Evolutionary conservation across 352 stramenopile species (phyloP).

Genomic region (Chrysophaeum taylorii): DNA sequence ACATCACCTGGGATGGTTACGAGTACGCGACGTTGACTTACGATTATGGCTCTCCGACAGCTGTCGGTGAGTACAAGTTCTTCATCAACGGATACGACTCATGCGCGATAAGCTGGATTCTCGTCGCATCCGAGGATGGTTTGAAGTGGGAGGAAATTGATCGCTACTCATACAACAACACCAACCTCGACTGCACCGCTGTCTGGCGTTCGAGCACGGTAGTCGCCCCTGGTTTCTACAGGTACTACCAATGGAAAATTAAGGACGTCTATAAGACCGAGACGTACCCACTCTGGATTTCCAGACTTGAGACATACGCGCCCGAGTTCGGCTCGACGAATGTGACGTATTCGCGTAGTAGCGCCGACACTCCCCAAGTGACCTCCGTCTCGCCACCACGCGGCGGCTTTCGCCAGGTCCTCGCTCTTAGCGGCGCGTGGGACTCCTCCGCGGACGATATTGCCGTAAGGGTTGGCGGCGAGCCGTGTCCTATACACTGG

Average conservation of each 20-base stretch:
- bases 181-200: background rate
- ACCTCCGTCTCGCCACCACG: background rate
- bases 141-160: background rate
- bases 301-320: too few species aligned
- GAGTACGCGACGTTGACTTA: too few species aligned
- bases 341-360: background rate
- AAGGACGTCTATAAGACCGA: too few species aligned
- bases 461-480: background rate
- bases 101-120: too few species aligned
- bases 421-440: slow-evolving; percentile 5
- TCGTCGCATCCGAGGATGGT: background rate
- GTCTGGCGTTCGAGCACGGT: background rate
- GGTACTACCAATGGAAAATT: background rate
- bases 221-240: background rate
- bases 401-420: background rate
- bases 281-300: too few species aligned
- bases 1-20: too few species aligned
- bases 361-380: background rate
- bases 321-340: background rate
- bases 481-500: background rate
- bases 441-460: background rate
- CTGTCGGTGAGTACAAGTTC: too few species aligned
- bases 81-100: too few species aligned
- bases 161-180: background rate
- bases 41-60: too few species aligned